Conservation (phyloP, 2,329 filamentous ascomycete genomes). For the Apiospora phragmitis region DNA sequence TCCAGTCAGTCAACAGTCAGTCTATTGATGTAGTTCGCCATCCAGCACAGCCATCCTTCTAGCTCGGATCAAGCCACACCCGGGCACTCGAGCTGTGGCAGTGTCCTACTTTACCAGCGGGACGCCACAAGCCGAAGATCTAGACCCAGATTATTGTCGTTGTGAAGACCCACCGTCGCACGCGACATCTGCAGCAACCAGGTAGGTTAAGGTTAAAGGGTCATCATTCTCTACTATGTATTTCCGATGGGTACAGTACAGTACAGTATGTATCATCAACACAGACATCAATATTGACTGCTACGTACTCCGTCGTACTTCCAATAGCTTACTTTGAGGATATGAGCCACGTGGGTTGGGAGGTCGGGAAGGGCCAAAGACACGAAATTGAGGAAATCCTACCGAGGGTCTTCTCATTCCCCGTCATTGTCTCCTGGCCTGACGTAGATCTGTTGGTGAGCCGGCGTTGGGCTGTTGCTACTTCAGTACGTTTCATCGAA, state of each 20-base stretch:
- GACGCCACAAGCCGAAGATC: not conserved
- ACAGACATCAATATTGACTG: not conserved
- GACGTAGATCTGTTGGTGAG: not conserved
- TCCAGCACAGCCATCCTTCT: not conserved
- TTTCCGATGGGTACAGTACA: not conserved
- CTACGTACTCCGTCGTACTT: not conserved
- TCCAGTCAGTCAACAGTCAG: not conserved
- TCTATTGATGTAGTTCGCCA: not conserved
- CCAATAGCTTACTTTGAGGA: not conserved
- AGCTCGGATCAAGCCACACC: not conserved
- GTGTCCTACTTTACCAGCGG: not conserved
- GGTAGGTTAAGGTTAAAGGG: no score
- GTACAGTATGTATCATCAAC: not conserved
- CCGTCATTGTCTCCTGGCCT: not conserved
- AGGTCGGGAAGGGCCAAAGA: not conserved
- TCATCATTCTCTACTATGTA: not conserved
- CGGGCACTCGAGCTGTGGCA: not conserved
- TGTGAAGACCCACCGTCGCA: not conserved
- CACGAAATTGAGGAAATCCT: not conserved
- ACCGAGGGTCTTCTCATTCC: not conserved
- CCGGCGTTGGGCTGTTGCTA: not conserved
- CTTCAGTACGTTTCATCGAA: slow-evolving; percentile 3
- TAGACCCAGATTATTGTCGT: not conserved
- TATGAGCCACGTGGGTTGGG: not conserved
- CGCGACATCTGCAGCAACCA: not conserved